Evolutionary conservation across 2,329 filamentous ascomycete genomes (phyloP), one percentile per base, ranked within the genome.

Genomic region (Cryphonectria naterciae): DNA sequence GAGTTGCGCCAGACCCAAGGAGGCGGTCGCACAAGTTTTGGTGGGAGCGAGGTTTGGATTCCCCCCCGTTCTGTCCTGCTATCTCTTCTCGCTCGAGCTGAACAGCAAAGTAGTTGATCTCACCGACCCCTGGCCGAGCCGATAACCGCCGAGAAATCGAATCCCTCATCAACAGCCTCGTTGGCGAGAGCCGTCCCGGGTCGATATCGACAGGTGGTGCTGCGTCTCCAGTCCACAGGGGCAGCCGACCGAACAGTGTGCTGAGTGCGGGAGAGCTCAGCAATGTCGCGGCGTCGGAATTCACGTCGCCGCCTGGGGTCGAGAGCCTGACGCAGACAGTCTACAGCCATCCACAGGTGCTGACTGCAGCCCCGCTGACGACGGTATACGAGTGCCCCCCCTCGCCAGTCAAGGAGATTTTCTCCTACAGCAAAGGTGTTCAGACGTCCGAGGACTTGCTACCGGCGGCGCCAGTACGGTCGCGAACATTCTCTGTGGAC

Each of bases 361-460:
- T 97, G 28, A 92, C 90, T 10, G 92, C 94, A 1, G 89, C 89
- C 15, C 87, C 92, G 10, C 85, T 94, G 68, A 89, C 91, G 25
- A 94, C 93, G 46, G 88, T 96, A 72, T 94, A 92, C 81, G 95
- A 97, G 80, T 92, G 90, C 74, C 89, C 92, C 1, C 92, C 93
- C 1, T 91, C 90, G 28, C 90, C 92, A 46, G 88, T 91, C 69
- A 89, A 92, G 74, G 96, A 99, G 81, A 86, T 97, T 72, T 94
- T 97, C 78, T 97, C 94, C 68, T 99, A 99, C 85, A 98, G 93
- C 86, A 98, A 98, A 83, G 95, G 91, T 69, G 94, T 98, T 32
- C 97, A 99, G 81, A 98, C 96, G 22, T 89, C 92, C 32, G 92
- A 94, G 77, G 89, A 91, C 73, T 93, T 93, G 89, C 84, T 86